Conservation (phyloP, 345 rosid species). For the Syzygium aromaticum region DNA sequence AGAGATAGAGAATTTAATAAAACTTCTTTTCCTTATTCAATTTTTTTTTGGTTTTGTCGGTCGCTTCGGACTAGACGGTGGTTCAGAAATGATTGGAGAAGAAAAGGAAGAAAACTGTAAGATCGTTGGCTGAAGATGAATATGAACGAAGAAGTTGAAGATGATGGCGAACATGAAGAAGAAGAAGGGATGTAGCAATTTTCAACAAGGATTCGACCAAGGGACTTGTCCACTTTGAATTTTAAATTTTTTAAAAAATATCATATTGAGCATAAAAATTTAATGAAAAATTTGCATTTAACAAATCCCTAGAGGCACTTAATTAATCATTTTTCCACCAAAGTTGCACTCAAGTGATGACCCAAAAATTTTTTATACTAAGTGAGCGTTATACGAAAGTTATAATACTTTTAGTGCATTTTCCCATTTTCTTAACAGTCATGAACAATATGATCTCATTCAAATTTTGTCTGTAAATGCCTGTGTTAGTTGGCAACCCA, state of each 20-base stretch:
- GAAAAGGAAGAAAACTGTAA: neutral
- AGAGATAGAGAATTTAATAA: neutral
- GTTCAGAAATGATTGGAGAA: neutral
- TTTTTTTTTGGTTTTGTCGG: neutral
- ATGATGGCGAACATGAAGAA: neutral
- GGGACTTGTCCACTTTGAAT: neutral
- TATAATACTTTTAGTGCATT: neutral
- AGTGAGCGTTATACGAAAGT: neutral
- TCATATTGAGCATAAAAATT: neutral
- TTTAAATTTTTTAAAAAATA: neutral
- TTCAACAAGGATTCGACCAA: neutral
- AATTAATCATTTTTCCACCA: neutral
- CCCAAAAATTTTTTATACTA: rapidly evolving
- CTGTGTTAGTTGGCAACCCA: neutral
- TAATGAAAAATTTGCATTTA: neutral
- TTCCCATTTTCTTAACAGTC: neutral
- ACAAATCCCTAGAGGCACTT: neutral
- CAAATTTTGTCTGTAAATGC: neutral
- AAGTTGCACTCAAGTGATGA: neutral
- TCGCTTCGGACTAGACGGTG: neutral
- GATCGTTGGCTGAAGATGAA: neutral
- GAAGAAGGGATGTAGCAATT: neutral
- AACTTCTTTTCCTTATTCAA: neutral
- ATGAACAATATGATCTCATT: neutral
- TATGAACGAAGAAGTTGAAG: neutral